Conservation (phyloP, 2,329 filamentous ascomycete species). For the Alternaria ventricosa region DNA sequence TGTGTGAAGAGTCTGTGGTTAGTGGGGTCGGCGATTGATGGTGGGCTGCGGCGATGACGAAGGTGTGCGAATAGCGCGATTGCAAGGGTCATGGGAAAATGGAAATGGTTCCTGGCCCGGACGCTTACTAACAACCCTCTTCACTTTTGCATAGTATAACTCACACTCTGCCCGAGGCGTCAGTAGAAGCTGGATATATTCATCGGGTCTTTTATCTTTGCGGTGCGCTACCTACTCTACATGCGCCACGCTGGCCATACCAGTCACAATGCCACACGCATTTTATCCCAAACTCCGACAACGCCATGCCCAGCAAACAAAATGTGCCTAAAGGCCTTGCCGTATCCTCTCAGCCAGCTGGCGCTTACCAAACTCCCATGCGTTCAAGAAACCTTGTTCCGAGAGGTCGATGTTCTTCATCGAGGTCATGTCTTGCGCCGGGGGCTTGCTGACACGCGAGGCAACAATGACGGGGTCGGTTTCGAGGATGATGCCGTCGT, state of each 20-base stretch:
- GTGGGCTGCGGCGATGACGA: constrained; percentile 39
- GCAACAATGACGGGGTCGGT: constrained; percentile 95
- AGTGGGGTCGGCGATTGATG: constrained; percentile 26
- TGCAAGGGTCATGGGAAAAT: constrained; percentile 32
- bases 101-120: constrained; percentile 13
- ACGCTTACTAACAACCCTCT: constrained; percentile 16
- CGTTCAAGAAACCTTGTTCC: constrained; percentile 92
- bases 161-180: background rate
- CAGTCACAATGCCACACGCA: constrained; percentile 23
- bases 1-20: constrained; percentile 36
- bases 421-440: constrained; percentile 83
- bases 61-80: constrained; percentile 26
- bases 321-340: constrained; percentile 62
- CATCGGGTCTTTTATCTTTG: constrained; percentile 6
- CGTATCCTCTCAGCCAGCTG: constrained; percentile 90
- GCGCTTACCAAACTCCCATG: constrained; percentile 91
- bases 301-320: constrained; percentile 33
- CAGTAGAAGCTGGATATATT: constrained; percentile 14
- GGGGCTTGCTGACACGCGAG: constrained; percentile 89
- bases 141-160: background rate
- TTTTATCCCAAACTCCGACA: constrained; percentile 34
- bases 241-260: constrained; percentile 14
- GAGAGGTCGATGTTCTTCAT: constrained; percentile 94
- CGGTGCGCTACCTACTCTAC: constrained; percentile 16
- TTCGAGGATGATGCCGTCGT: constrained; percentile 86